phyloP scores from a whole-genome alignment of 352 stramenopile genomes.

The Globisporangium cylindrosporum region DNA sequence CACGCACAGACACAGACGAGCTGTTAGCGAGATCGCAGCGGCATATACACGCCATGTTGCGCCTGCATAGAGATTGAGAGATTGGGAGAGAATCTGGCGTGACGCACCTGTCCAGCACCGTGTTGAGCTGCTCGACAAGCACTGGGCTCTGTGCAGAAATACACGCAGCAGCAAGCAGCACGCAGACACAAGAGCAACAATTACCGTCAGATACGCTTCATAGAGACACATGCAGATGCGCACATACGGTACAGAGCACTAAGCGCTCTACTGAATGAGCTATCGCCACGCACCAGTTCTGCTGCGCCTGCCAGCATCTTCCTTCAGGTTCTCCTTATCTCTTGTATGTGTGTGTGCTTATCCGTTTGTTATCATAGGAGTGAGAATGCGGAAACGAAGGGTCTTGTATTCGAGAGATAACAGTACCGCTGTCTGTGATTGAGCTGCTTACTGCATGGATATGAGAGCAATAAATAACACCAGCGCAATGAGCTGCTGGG shows the following conservation, averaged over 20 bases:
- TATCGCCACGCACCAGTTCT: conserved; percentile 15
- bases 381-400: conserved; percentile 5
- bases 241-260: not conserved
- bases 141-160: conserved; percentile 43
- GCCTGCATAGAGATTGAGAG: not conserved
- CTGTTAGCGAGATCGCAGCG: not conserved
- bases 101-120: conserved; percentile 46
- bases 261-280: not conserved
- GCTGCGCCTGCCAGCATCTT: conserved; percentile 13
- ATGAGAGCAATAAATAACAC: not conserved
- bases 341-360: not conserved
- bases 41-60: too few species aligned
- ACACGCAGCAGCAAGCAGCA: not conserved
- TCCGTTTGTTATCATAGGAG: not conserved
- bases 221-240: not conserved
- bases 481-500: not conserved
- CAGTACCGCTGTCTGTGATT: not conserved
- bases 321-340: not conserved
- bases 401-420: conserved; percentile 1
- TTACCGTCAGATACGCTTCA: not conserved
- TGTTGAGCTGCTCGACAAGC: conserved; percentile 61
- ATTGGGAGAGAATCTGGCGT: not conserved
- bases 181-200: not conserved
- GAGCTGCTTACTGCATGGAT: not conserved
- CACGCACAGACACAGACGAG: not conserved